Evolutionary conservation across 331 rosid species (phyloP).

Genomic region (Cydonia oblonga): DNA sequence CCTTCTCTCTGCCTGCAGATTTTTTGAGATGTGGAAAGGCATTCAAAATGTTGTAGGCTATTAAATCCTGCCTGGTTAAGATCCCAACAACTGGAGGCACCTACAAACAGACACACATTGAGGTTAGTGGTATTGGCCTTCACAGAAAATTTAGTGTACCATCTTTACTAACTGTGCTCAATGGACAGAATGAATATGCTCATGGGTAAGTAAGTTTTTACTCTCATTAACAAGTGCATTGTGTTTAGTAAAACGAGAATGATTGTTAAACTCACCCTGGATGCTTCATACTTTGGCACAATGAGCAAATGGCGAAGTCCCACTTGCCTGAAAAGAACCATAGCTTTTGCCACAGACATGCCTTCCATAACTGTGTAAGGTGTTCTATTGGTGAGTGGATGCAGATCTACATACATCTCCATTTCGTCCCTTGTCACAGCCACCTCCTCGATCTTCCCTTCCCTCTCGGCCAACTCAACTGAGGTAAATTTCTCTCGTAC

Average conservation of each 20-base stretch:
- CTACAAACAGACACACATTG: slow-evolving; percentile 23
- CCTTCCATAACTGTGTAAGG: slow-evolving; percentile 65
- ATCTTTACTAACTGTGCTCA: neutral
- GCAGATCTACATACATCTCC: slow-evolving; percentile 80
- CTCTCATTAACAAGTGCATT: neutral
- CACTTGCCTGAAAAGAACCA: slow-evolving; percentile 67
- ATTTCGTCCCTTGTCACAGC: slow-evolving; percentile 56
- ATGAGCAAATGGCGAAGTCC: slow-evolving; percentile 85
- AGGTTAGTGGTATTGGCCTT: slow-evolving; percentile 25
- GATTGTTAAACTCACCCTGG: slow-evolving; percentile 48
- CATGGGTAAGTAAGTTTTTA: neutral
- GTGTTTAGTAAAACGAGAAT: neutral
- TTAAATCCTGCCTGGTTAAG: slow-evolving; percentile 78
- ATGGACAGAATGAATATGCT: neutral
- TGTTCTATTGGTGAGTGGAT: slow-evolving; percentile 73
- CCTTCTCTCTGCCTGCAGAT: slow-evolving; percentile 40
- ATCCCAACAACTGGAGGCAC: slow-evolving; percentile 68
- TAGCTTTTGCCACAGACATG: slow-evolving; percentile 72
- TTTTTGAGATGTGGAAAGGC: slow-evolving; percentile 63
- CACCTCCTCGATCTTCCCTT: slow-evolving; percentile 61
- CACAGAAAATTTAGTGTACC: neutral
- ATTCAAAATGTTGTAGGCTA: slow-evolving; percentile 58
- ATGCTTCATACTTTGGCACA: slow-evolving; percentile 58
- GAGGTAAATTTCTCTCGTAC: slow-evolving; percentile 69
- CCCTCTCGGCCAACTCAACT: slow-evolving; percentile 73